These are phyloP conservation scores for Paramecium biaurelia DNA, from an alignment of 73 alveolate genomes.

Conservation along the genomic window DNA sequence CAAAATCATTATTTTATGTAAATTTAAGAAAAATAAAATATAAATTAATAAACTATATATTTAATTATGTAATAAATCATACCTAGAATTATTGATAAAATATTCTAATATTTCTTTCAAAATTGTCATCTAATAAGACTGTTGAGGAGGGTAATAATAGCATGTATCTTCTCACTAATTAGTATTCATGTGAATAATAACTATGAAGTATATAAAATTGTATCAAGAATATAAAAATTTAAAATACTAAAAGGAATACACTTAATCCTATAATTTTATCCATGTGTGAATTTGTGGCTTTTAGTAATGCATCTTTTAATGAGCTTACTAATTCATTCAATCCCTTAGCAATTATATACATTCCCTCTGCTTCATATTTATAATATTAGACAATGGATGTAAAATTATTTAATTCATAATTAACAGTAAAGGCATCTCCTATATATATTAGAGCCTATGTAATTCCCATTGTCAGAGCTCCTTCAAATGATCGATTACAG, in stretches of 20 bases:
- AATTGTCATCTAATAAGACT: neutral
- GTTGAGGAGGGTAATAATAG: neutral
- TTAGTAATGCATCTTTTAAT: neutral
- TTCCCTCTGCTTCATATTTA: slow-evolving; percentile 26
- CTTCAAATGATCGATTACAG: neutral
- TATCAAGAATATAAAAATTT: neutral
- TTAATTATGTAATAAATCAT: no score
- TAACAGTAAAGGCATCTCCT: neutral
- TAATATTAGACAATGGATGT: neutral
- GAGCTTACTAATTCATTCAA: neutral
- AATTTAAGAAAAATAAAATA: no score
- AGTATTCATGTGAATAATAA: neutral
- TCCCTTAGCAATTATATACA: neutral
- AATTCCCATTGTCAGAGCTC: neutral
- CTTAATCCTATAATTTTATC: neutral
- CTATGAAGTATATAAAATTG: neutral
- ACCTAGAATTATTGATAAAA: neutral
- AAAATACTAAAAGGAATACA: neutral
- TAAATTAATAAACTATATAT: no score
- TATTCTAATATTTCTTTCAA: neutral
- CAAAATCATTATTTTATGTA: no score
- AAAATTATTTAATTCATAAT: neutral
- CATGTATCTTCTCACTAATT: neutral
- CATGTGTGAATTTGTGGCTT: neutral
- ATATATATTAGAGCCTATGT: neutral